A percentile compares a stretch with the other conserved stretches of the same genome.
Conservation (phyloP, 768 basidiomycete genomes). For the Thelephora ganbajun region DNA sequence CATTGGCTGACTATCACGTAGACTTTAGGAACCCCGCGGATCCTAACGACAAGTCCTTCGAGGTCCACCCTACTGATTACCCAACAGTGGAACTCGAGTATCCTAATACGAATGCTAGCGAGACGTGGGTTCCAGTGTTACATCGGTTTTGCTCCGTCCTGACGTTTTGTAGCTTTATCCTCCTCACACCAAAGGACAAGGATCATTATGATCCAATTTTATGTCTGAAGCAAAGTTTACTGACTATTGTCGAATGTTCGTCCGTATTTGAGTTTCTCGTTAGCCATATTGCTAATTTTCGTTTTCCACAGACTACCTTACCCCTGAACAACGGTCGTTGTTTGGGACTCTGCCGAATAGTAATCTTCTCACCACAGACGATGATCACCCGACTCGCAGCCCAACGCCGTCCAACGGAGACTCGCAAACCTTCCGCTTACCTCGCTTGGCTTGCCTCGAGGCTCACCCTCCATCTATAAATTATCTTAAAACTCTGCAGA, state of each 20-base stretch:
- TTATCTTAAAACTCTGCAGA: conserved; percentile 47
- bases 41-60: conserved; percentile 46
- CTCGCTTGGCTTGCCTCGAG: conserved; percentile 7
- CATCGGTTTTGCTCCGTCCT: neutral
- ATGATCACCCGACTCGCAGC: conserved; percentile 6
- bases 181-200: conserved; percentile 70
- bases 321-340: conserved; percentile 43
- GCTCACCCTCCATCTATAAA: conserved; percentile 14
- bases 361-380: conserved; percentile 10
- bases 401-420: neutral
- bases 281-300: neutral
- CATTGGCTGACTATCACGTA: conserved; percentile 14
- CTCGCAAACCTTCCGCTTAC: neutral
- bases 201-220: conserved; percentile 82
- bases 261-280: neutral
- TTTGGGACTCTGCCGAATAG: conserved; percentile 52
- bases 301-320: conserved; percentile 42
- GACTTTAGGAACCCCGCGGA: conserved; percentile 62
- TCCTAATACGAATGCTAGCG: conserved; percentile 54
- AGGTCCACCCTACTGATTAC: conserved; percentile 40
- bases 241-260: conserved; percentile 61
- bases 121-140: conserved; percentile 34
- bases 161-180: conserved; percentile 40
- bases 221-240: conserved; percentile 58
- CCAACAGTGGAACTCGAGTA: conserved; percentile 69